Evolutionary conservation across 2,329 filamentous ascomycete species (phyloP).

Genomic region (Corinectria fuckeliana): DNA sequence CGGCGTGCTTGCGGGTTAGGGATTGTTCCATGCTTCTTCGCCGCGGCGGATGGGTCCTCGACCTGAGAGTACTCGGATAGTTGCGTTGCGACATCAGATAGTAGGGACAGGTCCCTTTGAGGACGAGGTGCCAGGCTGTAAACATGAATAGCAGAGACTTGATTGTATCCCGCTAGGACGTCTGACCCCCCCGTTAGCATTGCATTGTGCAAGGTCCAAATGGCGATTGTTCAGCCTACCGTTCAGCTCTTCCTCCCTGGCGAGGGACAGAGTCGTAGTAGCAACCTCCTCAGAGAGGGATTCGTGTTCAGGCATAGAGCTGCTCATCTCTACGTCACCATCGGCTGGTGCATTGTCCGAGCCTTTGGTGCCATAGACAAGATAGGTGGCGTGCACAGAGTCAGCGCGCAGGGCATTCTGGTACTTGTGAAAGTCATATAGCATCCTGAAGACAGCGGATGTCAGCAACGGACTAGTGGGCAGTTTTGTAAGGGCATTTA

Average conservation of each 20-base stretch:
- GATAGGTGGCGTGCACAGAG: constrained; percentile 89
- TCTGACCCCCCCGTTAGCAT: too few species aligned
- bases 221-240: constrained; percentile 49
- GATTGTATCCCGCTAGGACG: constrained; percentile 70
- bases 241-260: constrained; percentile 74
- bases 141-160: constrained; percentile 81
- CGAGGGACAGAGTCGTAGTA: constrained; percentile 68
- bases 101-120: constrained; percentile 71
- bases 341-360: constrained; percentile 51
- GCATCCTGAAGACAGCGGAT: constrained; percentile 67
- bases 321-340: constrained; percentile 73
- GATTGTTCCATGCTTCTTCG: constrained; percentile 75
- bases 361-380: constrained; percentile 75
- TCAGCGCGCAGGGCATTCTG: constrained; percentile 83
- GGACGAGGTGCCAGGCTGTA: constrained; percentile 81
- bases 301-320: constrained; percentile 63
- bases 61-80: constrained; percentile 60
- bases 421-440: constrained; percentile 83
- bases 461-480: constrained; percentile 26
- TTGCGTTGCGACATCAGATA: constrained; percentile 74
- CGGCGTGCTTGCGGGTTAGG: constrained; percentile 71
- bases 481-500: background rate
- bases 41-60: constrained; percentile 65
- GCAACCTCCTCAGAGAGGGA: constrained; percentile 57
- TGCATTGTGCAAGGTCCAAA: too few species aligned